Conservation (phyloP, 2,329 filamentous ascomycete genomes). For the Coniella vitis region DNA sequence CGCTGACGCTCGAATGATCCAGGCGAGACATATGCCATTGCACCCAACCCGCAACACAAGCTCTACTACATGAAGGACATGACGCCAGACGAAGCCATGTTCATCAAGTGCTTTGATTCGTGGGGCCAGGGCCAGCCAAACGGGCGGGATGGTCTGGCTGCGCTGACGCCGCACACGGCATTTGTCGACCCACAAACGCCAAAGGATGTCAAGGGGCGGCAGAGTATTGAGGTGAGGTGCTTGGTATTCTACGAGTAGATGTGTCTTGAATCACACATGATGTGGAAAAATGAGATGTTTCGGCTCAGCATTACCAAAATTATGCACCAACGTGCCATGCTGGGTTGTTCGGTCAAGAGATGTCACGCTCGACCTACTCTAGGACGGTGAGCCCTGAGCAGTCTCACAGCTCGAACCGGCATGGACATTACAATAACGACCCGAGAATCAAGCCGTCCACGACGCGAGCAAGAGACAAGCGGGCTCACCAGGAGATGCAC, state of each 20-base stretch:
- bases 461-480: no score
- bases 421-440: no score
- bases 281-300: no score
- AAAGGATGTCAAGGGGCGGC: conserved; percentile 35
- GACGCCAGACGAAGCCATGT: conserved; percentile 44
- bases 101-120: conserved; percentile 50
- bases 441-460: no score
- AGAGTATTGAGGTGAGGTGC: conserved; percentile 60
- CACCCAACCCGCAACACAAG: conserved; percentile 49
- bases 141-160: conserved; percentile 36
- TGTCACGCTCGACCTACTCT: no score
- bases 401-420: no score
- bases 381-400: no score
- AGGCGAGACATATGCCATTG: conserved; percentile 57
- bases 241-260: conserved; percentile 50
- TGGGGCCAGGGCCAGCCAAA: conserved; percentile 29
- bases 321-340: no score
- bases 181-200: conserved; percentile 49
- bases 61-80: conserved; percentile 65
- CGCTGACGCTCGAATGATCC: not conserved
- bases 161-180: conserved; percentile 45
- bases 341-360: no score
- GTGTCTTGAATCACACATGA: no score
- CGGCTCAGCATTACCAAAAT: no score
- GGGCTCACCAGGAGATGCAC: no score